A percentile compares a stretch with the other conserved stretches of the same genome.
Conservation (phyloP, 2,329 filamentous ascomycete genomes). For the Blastomyces parvus region DNA sequence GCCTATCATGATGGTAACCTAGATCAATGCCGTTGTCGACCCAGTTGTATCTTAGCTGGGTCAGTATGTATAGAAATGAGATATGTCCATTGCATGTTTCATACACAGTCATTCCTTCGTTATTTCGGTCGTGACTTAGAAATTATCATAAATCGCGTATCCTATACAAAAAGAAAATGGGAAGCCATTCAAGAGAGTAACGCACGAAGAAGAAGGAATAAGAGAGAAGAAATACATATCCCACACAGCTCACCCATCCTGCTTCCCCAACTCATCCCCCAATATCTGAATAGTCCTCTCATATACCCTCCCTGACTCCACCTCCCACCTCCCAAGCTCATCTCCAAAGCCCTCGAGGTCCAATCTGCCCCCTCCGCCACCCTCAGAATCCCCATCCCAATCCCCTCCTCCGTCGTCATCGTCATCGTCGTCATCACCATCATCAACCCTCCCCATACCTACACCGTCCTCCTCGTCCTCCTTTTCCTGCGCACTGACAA, state of each 20-base stretch:
- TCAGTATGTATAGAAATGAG: no score
- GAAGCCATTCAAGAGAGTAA: background rate
- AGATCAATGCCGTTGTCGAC: no score
- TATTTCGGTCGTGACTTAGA: no score
- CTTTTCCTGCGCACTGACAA: slow-evolving; percentile 54
- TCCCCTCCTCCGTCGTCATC: slow-evolving; percentile 25
- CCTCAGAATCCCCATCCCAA: slow-evolving; percentile 23
- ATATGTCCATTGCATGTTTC: no score
- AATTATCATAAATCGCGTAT: background rate
- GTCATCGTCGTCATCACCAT: slow-evolving; percentile 28
- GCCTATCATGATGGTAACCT: no score
- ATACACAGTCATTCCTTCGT: no score
- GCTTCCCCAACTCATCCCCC: slow-evolving; percentile 53
- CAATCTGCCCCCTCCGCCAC: slow-evolving; percentile 32
- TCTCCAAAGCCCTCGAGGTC: slow-evolving; percentile 24
- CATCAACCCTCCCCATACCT: slow-evolving; percentile 20
- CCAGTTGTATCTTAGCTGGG: no score
- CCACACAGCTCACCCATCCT: slow-evolving; percentile 5
- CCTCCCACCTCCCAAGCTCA: slow-evolving; percentile 40
- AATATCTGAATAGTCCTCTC: slow-evolving; percentile 68
- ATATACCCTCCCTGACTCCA: slow-evolving; percentile 68
- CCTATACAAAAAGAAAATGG: background rate
- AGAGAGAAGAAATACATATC: background rate
- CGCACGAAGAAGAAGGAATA: background rate
- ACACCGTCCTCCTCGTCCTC: slow-evolving; percentile 33